Conservation (phyloP, 495 filamentous ascomycete species). For the Lophiotrema nucula region DNA sequence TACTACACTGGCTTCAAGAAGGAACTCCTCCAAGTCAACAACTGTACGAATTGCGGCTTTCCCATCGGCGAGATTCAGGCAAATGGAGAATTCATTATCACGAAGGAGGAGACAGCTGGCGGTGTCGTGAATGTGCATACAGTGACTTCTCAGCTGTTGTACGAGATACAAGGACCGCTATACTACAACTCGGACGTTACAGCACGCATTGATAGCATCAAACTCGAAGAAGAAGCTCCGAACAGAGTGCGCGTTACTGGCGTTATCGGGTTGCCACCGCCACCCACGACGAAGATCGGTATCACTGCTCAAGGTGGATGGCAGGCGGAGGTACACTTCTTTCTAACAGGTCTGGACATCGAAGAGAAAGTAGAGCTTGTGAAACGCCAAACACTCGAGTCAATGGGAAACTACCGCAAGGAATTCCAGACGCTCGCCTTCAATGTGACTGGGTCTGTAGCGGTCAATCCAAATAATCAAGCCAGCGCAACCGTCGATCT, state of each 20-base stretch:
- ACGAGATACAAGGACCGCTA: constrained; percentile 21
- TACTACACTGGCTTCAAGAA: constrained; percentile 22
- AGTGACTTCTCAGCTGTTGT: constrained; percentile 10
- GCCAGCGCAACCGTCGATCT: constrained; percentile 17
- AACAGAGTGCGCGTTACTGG: constrained; percentile 15
- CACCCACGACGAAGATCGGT: constrained; percentile 26
- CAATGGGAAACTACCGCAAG: background rate
- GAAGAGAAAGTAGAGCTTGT: constrained; percentile 25
- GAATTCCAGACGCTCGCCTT: constrained; percentile 19
- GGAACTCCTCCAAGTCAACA: background rate
- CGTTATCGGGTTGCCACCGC: constrained; percentile 13
- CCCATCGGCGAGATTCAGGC: constrained; percentile 10
- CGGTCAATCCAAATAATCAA: constrained; percentile 16
- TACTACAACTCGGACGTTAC: constrained; percentile 29
- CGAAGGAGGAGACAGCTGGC: background rate
- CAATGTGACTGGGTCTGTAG: constrained; percentile 9
- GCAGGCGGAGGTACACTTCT: constrained; percentile 22
- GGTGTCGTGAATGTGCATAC: constrained; percentile 15
- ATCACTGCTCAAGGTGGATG: constrained; percentile 25
- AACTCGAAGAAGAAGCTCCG: constrained; percentile 7
- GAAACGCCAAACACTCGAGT: constrained; percentile 19
- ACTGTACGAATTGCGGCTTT: constrained; percentile 1
- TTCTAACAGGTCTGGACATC: constrained; percentile 21
- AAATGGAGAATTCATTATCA: constrained; percentile 13
- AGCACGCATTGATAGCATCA: constrained; percentile 17